These are phyloP conservation scores for Niveomyces coronatus DNA, from an alignment of 2,329 filamentous ascomycete genomes.

Conservation along the genomic window DNA sequence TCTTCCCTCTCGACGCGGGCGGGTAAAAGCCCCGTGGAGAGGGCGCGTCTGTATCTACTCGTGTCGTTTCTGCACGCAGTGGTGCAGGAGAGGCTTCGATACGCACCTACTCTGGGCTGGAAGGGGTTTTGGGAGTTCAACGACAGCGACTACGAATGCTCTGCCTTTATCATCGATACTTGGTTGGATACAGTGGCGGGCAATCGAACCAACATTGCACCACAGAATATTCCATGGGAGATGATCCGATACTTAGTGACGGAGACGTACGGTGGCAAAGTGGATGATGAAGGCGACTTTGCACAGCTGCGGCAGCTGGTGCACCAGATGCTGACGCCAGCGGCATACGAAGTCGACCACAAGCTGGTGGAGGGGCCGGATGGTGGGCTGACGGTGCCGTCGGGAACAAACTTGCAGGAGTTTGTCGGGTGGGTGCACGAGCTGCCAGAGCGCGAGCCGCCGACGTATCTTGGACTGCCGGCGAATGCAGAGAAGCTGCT, in stretches of 20 bases:
- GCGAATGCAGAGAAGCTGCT: conserved; percentile 95
- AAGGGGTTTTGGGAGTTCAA: conserved; percentile 99
- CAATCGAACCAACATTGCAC: conserved; percentile 84
- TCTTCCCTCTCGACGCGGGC: conserved; percentile 68
- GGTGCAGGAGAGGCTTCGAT: conserved; percentile 86
- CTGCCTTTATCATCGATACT: conserved; percentile 86
- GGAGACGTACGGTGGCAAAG: conserved; percentile 96
- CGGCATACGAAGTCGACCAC: conserved; percentile 87
- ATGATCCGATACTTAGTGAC: conserved; percentile 85
- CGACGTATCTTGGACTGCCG: conserved; percentile 86
- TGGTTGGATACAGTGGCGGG: conserved; percentile 81
- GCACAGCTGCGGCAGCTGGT: conserved; percentile 63
- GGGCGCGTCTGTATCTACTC: conserved; percentile 78
- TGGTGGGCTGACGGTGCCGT: conserved; percentile 63
- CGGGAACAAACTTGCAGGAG: conserved; percentile 70
- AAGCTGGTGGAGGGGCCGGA: conserved; percentile 64
- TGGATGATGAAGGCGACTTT: conserved; percentile 85
- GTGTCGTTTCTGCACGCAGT: conserved; percentile 94
- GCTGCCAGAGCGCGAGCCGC: conserved; percentile 89
- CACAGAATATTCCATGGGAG: conserved; percentile 90
- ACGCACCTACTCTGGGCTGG: conserved; percentile 90
- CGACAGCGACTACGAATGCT: conserved; percentile 98
- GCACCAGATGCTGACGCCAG: conserved; percentile 65
- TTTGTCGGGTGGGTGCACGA: conserved; percentile 88
- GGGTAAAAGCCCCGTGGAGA: conserved; percentile 77